Evolutionary conservation across 164 flowering plant species (phyloP), one percentile per base, ranked within the genome.

Genomic region (Piper betle): DNA sequence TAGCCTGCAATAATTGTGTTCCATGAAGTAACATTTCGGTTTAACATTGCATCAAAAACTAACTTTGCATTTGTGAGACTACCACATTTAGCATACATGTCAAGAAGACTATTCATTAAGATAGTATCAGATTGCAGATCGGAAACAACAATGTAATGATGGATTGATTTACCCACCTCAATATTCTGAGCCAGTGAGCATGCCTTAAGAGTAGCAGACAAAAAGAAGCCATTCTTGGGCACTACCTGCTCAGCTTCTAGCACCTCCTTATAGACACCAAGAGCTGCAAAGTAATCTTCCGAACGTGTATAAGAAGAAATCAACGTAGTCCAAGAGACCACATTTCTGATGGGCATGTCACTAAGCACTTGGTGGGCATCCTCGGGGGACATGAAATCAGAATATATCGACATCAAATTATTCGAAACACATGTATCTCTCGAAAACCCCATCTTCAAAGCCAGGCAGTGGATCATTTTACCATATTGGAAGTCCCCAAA

Each of bases 251-350:
- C 62, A 20, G 57, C 59, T 50, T 63, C 66, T 4, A 19, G 58
- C 73, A 73, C 66, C 39, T 10, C 0, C 4, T 12, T 56, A 46
- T 66, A 73, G 39, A 69, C 2, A 13, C 68, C 40, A 9, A 73
- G 58, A 43, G 73, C 70, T 39, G 58, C 66, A 41, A 13, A 5
- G 39, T 69, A 71, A 57, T 33, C 57, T 9, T 73, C 76, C 17
- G 53, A 59, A 43, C 43, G 42, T 7, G 68, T 63, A 58, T 63
- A 66, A 0, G 62, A 59, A n/a, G 73, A 66, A 37, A 73, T 69
- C 62, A 73, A 57, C 39, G 76, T 60, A 16, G 76, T 73, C 76
- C 76, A 73, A 55, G 73, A 69, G n/a, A 69, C 73, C 37, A 69
- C 66, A 61, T 66, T 73, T 41, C 73, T 73, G 6, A 52, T 67